Percentiles rank a stretch among this genome's conserved stretches.
Conservation (phyloP, 2,329 filamentous ascomycete genomes). For the Trichoderma oligosporum region DNA sequence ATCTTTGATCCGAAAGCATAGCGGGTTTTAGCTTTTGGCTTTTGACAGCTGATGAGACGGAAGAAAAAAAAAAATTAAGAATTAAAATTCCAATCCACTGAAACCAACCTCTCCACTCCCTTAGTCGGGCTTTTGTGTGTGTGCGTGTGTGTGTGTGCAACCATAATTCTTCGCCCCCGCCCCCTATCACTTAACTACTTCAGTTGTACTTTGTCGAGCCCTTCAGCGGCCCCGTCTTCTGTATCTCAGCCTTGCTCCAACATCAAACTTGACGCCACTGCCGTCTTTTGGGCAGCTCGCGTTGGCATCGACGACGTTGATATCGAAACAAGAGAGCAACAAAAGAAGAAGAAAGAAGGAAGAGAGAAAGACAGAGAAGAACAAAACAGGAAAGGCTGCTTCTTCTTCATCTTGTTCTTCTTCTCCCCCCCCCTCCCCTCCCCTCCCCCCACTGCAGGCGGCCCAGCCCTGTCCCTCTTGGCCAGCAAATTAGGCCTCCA, state of each 20-base stretch:
- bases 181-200: conserved; percentile 16
- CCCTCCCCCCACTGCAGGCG: conserved; percentile 9
- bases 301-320: background rate
- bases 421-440: background rate
- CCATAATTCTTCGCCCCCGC: conserved; percentile 10
- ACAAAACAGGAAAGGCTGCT: background rate
- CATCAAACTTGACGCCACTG: background rate
- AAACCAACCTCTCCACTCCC: background rate
- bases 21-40: no score
- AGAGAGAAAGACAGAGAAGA: background rate
- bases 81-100: background rate
- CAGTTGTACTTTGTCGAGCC: conserved; percentile 9
- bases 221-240: conserved; percentile 18
- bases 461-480: conserved; percentile 18
- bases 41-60: background rate
- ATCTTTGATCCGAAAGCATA: background rate
- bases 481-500: conserved; percentile 26
- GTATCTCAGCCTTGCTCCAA: conserved; percentile 15
- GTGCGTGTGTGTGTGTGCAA: conserved; percentile 11
- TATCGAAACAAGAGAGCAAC: background rate
- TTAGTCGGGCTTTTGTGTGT: no score
- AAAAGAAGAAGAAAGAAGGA: background rate
- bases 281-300: background rate
- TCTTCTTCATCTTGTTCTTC: no score
- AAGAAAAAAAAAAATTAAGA: background rate